Evolutionary conservation across 768 basidiomycete species (phyloP).

Genomic region (Suillus tomentosus): DNA sequence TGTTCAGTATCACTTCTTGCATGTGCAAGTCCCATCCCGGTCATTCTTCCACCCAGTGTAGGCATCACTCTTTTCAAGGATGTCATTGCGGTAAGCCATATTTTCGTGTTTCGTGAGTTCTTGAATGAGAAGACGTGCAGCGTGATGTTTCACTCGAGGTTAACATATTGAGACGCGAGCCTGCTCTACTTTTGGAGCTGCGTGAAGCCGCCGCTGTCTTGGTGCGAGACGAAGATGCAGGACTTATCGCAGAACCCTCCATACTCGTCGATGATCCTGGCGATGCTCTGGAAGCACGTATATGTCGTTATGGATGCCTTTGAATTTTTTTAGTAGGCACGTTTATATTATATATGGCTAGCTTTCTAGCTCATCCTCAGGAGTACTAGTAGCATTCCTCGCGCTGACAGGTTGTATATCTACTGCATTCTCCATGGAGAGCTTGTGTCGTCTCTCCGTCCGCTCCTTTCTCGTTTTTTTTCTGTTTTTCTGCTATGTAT

Average conservation of each 20-base stretch:
- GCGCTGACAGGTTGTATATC: background rate
- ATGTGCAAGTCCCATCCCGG: slow-evolving; percentile 12
- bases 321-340: slow-evolving; percentile 1
- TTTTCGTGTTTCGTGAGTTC: background rate
- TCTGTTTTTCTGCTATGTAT: background rate
- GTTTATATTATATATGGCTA: background rate
- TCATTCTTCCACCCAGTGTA: slow-evolving; percentile 13
- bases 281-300: slow-evolving; percentile 13
- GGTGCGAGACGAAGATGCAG: background rate
- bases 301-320: slow-evolving; percentile 20
- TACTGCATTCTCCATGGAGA: background rate
- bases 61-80: slow-evolving; percentile 15
- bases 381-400: background rate
- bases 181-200: slow-evolving; percentile 8
- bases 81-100: slow-evolving; percentile 15
- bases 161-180: slow-evolving; percentile 6
- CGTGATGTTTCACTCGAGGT: slow-evolving; percentile 9
- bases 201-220: background rate
- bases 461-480: background rate
- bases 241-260: background rate
- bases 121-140: slow-evolving; percentile 10
- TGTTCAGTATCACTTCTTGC: slow-evolving; percentile 12
- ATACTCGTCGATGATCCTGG: slow-evolving; percentile 1
- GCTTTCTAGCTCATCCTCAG: background rate
- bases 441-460: slow-evolving; percentile 1